A percentile compares a stretch with the other conserved stretches of the same genome.
Evolutionary conservation across 2,329 filamentous ascomycete genomes (phyloP).

Genomic region (Colletotrichum tropicicola): DNA sequence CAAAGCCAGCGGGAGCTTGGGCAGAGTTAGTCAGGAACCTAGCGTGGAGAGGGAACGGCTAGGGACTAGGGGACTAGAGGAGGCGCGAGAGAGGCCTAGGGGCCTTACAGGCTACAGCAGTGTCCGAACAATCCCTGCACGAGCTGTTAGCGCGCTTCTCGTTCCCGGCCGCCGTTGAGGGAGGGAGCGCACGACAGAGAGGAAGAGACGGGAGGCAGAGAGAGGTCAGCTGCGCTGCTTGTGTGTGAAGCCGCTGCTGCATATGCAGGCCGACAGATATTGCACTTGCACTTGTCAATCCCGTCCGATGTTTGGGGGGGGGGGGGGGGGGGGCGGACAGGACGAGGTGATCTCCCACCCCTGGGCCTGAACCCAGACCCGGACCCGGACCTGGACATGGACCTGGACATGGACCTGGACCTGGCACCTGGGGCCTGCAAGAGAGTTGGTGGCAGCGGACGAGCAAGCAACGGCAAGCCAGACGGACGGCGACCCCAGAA

Average conservation of each 20-base stretch:
- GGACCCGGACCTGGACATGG: background rate
- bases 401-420: background rate
- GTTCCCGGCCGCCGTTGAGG: background rate
- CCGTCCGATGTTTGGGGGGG: conserved; percentile 17
- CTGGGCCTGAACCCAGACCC: background rate
- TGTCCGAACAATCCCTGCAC: conserved; percentile 1
- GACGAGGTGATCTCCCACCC: conserved; percentile 12
- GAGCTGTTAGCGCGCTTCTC: conserved; percentile 6
- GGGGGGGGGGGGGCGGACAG: background rate
- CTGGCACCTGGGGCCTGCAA: no score
- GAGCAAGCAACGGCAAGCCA: no score
- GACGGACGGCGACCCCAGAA: no score
- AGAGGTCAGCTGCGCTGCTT: background rate
- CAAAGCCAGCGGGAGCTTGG: conserved; percentile 26
- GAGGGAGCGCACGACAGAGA: background rate
- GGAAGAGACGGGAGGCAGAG: background rate
- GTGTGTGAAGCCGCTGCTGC: conserved; percentile 3
- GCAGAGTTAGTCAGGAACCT: conserved; percentile 30
- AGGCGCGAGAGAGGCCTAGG: background rate
- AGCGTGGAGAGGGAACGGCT: conserved; percentile 20
- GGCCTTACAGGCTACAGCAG: background rate
- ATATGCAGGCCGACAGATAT: conserved; percentile 12
- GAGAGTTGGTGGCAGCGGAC: no score
- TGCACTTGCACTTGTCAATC: conserved; percentile 14
- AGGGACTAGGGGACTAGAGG: conserved; percentile 7